Conservation (phyloP, 495 filamentous ascomycete species). For the Achaetomiella virescens region DNA sequence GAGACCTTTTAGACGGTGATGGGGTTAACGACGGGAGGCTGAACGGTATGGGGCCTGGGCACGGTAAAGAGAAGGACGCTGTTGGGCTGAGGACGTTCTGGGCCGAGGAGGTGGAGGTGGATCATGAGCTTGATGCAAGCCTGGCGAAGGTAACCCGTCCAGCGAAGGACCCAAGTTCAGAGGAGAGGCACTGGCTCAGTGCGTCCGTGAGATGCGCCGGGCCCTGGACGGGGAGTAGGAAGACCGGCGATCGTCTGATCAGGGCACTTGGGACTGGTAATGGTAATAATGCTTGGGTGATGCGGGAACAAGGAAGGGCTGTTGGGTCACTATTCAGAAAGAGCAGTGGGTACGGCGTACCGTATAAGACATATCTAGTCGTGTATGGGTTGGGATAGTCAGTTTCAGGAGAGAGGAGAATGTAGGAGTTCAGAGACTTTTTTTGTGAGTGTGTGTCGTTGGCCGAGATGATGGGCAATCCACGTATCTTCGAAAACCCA, state of each 20-base stretch:
- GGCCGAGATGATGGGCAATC: too few species aligned
- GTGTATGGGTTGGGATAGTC: slow-evolving; percentile 11
- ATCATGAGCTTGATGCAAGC: too few species aligned
- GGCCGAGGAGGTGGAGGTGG: neutral
- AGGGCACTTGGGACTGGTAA: too few species aligned
- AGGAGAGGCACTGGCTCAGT: neutral
- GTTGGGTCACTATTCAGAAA: neutral
- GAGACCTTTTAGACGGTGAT: neutral
- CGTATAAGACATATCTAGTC: neutral
- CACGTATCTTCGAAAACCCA: neutral
- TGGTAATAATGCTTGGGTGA: neutral
- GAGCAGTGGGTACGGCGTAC: neutral
- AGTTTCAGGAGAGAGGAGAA: neutral
- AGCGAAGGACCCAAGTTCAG: neutral
- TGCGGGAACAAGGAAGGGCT: neutral
- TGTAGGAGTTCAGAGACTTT: too few species aligned
- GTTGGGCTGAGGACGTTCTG: neutral
- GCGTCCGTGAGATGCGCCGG: neutral
- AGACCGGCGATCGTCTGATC: neutral
- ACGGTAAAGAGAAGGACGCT: neutral
- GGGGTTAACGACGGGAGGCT: neutral
- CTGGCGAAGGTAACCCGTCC: too few species aligned
- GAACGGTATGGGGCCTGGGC: neutral
- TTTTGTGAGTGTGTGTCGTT: too few species aligned
- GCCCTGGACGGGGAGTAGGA: neutral